Conservation (phyloP, 2,329 filamentous ascomycete genomes). For the Cladosporium phlei region DNA sequence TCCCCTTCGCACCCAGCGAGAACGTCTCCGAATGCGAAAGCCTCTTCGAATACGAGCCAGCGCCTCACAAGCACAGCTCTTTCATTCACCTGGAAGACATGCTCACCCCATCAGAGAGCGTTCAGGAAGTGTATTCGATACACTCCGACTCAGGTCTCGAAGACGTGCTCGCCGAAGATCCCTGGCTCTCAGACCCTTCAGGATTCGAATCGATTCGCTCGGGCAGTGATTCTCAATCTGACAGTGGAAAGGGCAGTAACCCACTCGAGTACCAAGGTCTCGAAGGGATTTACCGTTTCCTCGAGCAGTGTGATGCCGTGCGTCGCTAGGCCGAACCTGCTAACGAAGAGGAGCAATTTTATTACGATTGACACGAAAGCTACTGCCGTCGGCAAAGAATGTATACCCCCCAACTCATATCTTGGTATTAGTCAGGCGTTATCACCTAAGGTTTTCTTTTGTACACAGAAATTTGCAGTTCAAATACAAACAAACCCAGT, state of each 20-base stretch:
- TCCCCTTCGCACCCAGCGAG: conserved; percentile 74
- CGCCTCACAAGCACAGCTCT: conserved; percentile 23
- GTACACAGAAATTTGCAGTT: too few species aligned
- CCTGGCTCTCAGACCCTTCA: conserved; percentile 51
- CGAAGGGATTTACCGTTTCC: conserved; percentile 62
- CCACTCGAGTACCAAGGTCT: conserved; percentile 58
- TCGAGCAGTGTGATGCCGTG: conserved; percentile 58
- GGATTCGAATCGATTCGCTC: conserved; percentile 56
- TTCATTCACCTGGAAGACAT: conserved; percentile 54
- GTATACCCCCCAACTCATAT: too few species aligned
- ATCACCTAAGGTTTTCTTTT: too few species aligned
- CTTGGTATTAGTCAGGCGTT: too few species aligned
- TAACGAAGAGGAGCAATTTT: conserved; percentile 11
- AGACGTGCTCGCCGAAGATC: conserved; percentile 33
- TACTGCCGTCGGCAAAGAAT: neutral
- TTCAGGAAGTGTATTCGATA: conserved; percentile 33
- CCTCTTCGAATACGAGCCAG: conserved; percentile 36
- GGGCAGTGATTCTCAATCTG: conserved; percentile 42
- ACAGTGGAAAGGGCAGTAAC: conserved; percentile 35
- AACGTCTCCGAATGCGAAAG: conserved; percentile 40
- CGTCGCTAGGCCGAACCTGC: conserved; percentile 23
- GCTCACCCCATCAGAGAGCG: conserved; percentile 39
- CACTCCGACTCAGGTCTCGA: conserved; percentile 29
- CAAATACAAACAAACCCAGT: too few species aligned
- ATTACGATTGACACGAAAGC: too few species aligned